Evolutionary conservation across 2,329 filamentous ascomycete species (phyloP), one percentile per base, ranked within the genome.

Genomic region (Pestalotiopsis sp.): DNA sequence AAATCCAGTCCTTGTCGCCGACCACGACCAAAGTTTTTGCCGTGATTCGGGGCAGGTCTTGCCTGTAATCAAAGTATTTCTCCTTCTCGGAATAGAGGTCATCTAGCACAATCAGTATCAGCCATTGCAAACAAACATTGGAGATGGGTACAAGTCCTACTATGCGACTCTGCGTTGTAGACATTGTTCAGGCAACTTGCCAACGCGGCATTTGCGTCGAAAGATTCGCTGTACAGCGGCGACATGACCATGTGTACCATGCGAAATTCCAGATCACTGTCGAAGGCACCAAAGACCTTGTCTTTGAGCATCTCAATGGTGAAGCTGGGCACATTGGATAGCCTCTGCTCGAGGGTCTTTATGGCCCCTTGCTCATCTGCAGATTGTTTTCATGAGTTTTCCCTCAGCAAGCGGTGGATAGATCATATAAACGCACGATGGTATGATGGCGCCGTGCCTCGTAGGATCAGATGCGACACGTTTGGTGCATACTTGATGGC

Each of bases 1-100:
- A 83, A 14, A 83, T 82, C 80, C 81, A 82, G 66, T 82, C 80
- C 67, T 78, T 73, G 3, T 77, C 76, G 2, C 80, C 80, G 3
- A 81, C 79, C 11, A 82, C 67, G 2, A 82, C 76, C 41, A 82
- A 69, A 0, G 80, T 80, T 57, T 76, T 78, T 13, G 79, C 78
- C 4, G 71, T 77, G 27, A 82, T 77, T 7, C 68, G 63, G 7
- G 70, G 49, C 9, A 82, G 70, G 13, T 73, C 67, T 9, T 75
- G 69, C 2, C 75, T 73, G 68, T 82, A 82, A 66, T 82, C 80
- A 68, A 82, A 81, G 58, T 79, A 80, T 70, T 81, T 82, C 67
- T 81, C 77, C 12, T 70, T 60, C 60, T 78, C 73, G 0, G 75
- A 77, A 67, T 80, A 82, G 1, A 81, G 69, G 23, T 77, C 77